A percentile compares a stretch with the other conserved stretches of the same genome.
Conservation (phyloP, 495 filamentous ascomycete species). For the Hypoxylon perforatum region DNA sequence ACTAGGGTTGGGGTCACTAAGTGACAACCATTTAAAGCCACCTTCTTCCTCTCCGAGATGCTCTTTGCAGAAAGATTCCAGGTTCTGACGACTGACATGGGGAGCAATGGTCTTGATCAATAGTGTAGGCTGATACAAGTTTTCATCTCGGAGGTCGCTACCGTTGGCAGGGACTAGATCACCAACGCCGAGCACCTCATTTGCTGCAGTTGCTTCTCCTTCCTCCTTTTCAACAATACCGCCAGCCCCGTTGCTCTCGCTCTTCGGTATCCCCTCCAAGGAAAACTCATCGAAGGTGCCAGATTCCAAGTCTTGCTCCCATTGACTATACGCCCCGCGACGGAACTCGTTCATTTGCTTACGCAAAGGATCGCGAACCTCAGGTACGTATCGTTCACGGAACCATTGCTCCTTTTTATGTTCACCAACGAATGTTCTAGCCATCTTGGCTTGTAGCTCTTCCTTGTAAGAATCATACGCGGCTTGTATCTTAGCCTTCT, state of each 20-base stretch:
- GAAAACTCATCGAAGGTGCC: conserved; percentile 94
- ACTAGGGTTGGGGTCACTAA: conserved; percentile 94
- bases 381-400: conserved; percentile 90
- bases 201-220: conserved; percentile 87
- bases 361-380: conserved; percentile 76
- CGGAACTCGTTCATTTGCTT: conserved; percentile 78
- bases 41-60: conserved; percentile 87
- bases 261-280: conserved; percentile 94
- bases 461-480: conserved; percentile 96
- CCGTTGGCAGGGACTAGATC: conserved; percentile 84
- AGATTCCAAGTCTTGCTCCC: conserved; percentile 82
- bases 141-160: conserved; percentile 85
- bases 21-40: conserved; percentile 89
- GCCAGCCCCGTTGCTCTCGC: conserved; percentile 86
- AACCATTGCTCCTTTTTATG: conserved; percentile 98
- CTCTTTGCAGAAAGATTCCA: conserved; percentile 92
- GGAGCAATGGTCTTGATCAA: conserved; percentile 98
- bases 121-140: conserved; percentile 84
- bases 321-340: conserved; percentile 77
- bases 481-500: conserved; percentile 87
- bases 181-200: conserved; percentile 91
- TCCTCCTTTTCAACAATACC: conserved; percentile 94
- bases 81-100: conserved; percentile 91
- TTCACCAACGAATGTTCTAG: conserved; percentile 83
- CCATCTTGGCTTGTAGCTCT: conserved; percentile 91